Percentiles rank a stretch among this genome's conserved stretches.
phyloP scores from a whole-genome alignment of 352 stramenopile species.

The Phytophthora megakarya region DNA sequence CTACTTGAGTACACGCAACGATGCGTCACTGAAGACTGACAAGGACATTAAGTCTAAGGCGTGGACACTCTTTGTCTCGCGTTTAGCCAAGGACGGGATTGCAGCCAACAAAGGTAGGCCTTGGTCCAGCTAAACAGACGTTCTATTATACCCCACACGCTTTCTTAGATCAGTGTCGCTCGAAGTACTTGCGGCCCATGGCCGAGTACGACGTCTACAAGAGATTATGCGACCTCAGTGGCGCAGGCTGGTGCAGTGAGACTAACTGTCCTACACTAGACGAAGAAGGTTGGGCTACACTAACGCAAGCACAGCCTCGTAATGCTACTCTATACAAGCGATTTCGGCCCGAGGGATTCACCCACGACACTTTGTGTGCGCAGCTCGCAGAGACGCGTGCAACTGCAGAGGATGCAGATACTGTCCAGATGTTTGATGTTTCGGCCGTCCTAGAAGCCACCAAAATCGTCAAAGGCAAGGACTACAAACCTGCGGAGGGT shows the following conservation, averaged over 20 bases:
- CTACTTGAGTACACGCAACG: too few species aligned
- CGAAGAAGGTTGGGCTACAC: constrained; percentile 2
- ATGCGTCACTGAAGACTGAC: constrained; percentile 6
- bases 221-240: too few species aligned
- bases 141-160: not conserved
- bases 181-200: constrained; percentile 11
- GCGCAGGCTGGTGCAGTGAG: constrained; percentile 7
- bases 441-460: not conserved
- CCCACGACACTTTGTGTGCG: not conserved
- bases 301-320: not conserved
- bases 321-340: constrained; percentile 9
- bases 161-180: constrained; percentile 2
- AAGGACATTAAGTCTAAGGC: constrained; percentile 18
- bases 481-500: not conserved
- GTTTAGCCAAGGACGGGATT: not conserved
- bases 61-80: constrained; percentile 2
- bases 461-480: not conserved
- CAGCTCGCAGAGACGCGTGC: not conserved
- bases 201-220: too few species aligned
- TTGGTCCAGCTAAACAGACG: too few species aligned
- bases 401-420: constrained; percentile 11
- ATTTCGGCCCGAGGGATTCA: not conserved
- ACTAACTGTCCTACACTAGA: constrained; percentile 4
- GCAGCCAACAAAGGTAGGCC: constrained; percentile 11
- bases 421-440: not conserved